Percentiles rank a stretch among this genome's conserved stretches.
phyloP scores from a whole-genome alignment of 148 eudicot genomes.

The Rhododendron molle region DNA sequence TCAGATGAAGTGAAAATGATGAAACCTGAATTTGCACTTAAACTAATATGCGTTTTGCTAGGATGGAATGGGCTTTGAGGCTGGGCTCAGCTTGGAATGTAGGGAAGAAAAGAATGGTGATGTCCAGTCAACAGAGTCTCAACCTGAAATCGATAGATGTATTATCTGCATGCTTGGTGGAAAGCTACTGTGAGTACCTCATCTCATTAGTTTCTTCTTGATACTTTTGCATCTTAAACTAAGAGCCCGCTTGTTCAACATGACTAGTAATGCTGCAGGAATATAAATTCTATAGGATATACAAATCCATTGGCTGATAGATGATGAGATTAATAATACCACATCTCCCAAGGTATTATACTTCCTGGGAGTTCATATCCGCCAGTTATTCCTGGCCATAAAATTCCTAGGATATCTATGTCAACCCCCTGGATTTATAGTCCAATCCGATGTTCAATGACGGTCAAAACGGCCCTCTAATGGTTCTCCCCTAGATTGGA shows the following conservation, averaged over 20 bases:
- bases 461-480: neutral
- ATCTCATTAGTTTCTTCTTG: neutral
- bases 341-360: neutral
- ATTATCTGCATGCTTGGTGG: slow-evolving; percentile 20
- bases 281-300: neutral
- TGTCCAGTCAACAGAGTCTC: neutral
- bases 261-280: neutral
- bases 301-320: neutral
- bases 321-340: neutral
- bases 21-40: neutral
- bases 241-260: neutral
- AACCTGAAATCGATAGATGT: slow-evolving; percentile 11
- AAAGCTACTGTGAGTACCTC: slow-evolving; percentile 20
- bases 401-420: neutral
- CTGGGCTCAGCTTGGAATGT: neutral
- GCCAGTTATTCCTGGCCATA: neutral
- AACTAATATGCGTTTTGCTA: neutral
- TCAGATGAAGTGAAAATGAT: neutral
- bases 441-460: neutral
- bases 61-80: slow-evolving; percentile 8
- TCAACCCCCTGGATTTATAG: neutral
- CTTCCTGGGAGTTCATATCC: neutral
- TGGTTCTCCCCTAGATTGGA: neutral
- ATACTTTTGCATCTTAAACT: slow-evolving; percentile 3
- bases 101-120: neutral